phyloP scores from a whole-genome alignment of 2,329 filamentous ascomycete species.

The Dactylellina parvicollis region DNA sequence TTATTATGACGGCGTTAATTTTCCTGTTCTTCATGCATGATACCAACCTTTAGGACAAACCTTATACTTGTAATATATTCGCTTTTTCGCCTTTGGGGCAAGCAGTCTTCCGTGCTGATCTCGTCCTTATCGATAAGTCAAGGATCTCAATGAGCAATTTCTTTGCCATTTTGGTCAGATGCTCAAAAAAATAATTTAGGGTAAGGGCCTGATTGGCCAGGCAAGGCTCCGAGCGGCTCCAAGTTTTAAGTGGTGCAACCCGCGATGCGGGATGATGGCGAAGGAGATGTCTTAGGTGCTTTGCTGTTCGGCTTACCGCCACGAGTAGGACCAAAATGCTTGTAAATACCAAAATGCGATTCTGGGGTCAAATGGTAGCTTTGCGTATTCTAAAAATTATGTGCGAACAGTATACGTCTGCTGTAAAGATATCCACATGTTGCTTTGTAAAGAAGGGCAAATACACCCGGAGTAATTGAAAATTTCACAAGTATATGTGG shows the following conservation, averaged over 20 bases:
- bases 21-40: slow-evolving; percentile 16
- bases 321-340: too few species aligned
- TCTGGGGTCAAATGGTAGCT: background rate
- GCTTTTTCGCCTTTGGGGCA: too few species aligned
- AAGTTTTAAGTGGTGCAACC: background rate
- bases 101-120: too few species aligned
- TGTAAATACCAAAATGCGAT: background rate
- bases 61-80: background rate
- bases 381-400: too few species aligned
- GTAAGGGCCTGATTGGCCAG: slow-evolving; percentile 5
- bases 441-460: background rate
- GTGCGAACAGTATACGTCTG: too few species aligned
- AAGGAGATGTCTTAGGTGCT: too few species aligned
- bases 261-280: background rate
- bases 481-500: background rate
- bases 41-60: slow-evolving; percentile 1
- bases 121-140: background rate
- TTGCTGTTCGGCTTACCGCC: too few species aligned
- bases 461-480: background rate
- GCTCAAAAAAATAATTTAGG: background rate
- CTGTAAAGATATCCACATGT: background rate
- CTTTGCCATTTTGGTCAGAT: slow-evolving; percentile 9
- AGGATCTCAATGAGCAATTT: background rate
- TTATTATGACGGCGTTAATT: slow-evolving; percentile 19
- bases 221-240: background rate